Evolutionary conservation across 352 stramenopile genomes (phyloP).

Genomic region (Phytophthora multivora): DNA sequence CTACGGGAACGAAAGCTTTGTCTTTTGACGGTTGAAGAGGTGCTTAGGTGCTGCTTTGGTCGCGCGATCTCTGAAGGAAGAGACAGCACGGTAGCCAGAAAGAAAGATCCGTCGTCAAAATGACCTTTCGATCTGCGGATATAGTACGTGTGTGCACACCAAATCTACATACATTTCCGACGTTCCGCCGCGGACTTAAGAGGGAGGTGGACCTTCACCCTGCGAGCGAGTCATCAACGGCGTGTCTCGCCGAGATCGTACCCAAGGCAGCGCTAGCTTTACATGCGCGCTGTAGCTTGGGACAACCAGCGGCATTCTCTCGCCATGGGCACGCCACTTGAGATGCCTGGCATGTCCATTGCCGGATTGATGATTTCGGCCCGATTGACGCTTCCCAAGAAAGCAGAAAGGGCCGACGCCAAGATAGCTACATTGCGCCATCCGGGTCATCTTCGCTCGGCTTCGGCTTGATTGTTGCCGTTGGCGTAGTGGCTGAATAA

Average conservation of each 20-base stretch:
- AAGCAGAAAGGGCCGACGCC: conserved; percentile 1
- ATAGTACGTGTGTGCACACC: too few species aligned
- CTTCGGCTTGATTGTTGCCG: background rate
- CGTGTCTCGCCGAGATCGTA: background rate
- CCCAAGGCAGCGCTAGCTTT: background rate
- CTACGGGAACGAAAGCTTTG: background rate
- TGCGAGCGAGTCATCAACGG: background rate
- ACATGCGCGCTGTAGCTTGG: background rate
- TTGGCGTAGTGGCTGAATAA: conserved; percentile 9
- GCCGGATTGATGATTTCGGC: conserved; percentile 7
- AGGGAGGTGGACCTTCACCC: background rate
- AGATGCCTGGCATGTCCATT: background rate
- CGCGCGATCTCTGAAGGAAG: background rate
- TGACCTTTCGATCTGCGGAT: background rate
- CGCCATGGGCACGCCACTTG: conserved; percentile 1
- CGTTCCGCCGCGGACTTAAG: conserved; percentile 1
- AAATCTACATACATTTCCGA: too few species aligned
- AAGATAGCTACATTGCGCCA: conserved; percentile 11
- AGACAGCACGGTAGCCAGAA: background rate
- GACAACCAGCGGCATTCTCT: background rate
- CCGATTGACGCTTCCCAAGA: conserved; percentile 11
- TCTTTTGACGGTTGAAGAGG: background rate
- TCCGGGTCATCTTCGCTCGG: conserved; percentile 5
- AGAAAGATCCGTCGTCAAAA: background rate
- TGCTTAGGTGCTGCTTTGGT: background rate